These are phyloP conservation scores for Asterophora parasitica DNA, from an alignment of 768 basidiomycete genomes.

Conservation along the genomic window DNA sequence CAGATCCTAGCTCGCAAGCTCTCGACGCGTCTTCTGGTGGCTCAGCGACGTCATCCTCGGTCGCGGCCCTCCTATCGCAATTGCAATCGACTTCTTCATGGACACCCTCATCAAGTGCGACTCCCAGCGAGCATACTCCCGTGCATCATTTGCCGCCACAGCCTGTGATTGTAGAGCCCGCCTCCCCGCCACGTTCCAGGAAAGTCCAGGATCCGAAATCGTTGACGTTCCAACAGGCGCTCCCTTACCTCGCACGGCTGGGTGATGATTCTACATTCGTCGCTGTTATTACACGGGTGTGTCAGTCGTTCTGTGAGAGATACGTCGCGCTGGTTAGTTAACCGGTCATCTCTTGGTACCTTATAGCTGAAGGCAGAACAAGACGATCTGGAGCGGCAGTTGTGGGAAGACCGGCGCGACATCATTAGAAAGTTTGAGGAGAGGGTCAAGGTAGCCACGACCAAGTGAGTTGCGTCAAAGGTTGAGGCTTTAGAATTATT, in stretches of 20 bases:
- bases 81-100: slow-evolving; percentile 34
- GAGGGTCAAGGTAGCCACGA: slow-evolving; percentile 62
- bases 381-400: slow-evolving; percentile 56
- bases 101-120: slow-evolving; percentile 2
- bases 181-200: slow-evolving; percentile 1
- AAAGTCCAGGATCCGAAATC: slow-evolving; percentile 38
- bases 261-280: slow-evolving; percentile 50
- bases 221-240: slow-evolving; percentile 64
- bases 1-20: background rate
- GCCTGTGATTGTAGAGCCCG: slow-evolving; percentile 8
- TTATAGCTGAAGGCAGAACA: slow-evolving; percentile 69
- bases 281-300: slow-evolving; percentile 47
- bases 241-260: slow-evolving; percentile 60
- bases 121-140: background rate
- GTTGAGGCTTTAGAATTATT: slow-evolving; percentile 2
- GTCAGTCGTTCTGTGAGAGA: slow-evolving; percentile 2
- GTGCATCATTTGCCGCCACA: background rate
- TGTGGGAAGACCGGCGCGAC: slow-evolving; percentile 63
- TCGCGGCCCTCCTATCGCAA: slow-evolving; percentile 62
- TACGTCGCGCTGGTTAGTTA: background rate
- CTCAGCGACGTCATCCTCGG: slow-evolving; percentile 28
- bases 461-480: slow-evolving; percentile 44
- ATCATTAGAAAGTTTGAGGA: slow-evolving; percentile 66
- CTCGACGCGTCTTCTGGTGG: background rate
- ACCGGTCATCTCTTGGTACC: background rate